These are phyloP conservation scores for Lasiodiplodia gonubiensis DNA, from an alignment of 2,329 filamentous ascomycete genomes.

Conservation along the genomic window DNA sequence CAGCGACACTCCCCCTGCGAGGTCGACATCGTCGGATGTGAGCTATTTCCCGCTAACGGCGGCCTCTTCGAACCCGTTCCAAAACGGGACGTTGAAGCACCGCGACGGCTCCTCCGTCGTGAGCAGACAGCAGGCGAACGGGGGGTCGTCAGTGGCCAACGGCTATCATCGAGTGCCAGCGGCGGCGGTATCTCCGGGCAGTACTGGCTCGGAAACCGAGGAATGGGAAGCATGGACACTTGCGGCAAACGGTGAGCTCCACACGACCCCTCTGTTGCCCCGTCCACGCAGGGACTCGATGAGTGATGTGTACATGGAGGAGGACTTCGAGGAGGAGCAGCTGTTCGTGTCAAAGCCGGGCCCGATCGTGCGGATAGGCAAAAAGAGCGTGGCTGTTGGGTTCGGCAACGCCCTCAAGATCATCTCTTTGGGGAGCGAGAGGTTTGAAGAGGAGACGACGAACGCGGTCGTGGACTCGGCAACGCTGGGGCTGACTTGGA, in stretches of 20 bases:
- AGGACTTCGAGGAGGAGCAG: conserved; percentile 56
- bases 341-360: conserved; percentile 71
- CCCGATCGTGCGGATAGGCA: conserved; percentile 67
- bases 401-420: conserved; percentile 77
- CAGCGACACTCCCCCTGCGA: conserved; percentile 38
- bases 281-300: conserved; percentile 16
- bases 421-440: conserved; percentile 69
- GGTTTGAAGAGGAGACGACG: conserved; percentile 56
- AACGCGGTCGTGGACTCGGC: conserved; percentile 17
- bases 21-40: conserved; percentile 18
- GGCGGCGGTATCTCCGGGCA: not conserved
- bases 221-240: conserved; percentile 63
- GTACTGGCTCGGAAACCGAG: conserved; percentile 38
- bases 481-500: conserved; percentile 22
- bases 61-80: conserved; percentile 17
- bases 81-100: conserved; percentile 21
- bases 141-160: not conserved
- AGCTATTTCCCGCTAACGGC: conserved; percentile 22
- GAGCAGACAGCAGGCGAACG: not conserved
- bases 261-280: conserved; percentile 45
- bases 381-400: conserved; percentile 69
- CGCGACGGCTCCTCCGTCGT: conserved; percentile 8
- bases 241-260: conserved; percentile 53
- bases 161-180: not conserved
- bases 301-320: conserved; percentile 41